phyloP scores from a whole-genome alignment of 805 yeast genomes.

The Candida argentea region DNA sequence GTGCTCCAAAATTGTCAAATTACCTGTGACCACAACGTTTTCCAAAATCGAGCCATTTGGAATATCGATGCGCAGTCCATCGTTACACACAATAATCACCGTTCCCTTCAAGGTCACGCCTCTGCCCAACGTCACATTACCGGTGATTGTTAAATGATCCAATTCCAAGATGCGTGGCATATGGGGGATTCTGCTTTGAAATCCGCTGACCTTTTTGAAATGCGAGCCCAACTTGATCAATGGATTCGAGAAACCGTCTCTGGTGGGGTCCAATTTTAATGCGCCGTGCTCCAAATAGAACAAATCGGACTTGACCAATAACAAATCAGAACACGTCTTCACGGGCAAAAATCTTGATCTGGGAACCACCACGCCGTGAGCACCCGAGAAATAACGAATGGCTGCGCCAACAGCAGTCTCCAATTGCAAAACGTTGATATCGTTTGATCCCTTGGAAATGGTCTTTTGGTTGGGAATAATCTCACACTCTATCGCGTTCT shows the following conservation, averaged over 20 bases:
- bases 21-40: constrained; percentile 96
- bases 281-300: constrained; percentile 90
- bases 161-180: constrained; percentile 95
- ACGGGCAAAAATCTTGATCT: constrained; percentile 97
- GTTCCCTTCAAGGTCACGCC: constrained; percentile 91
- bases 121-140: constrained; percentile 88
- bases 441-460: constrained; percentile 65
- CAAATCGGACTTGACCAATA: constrained; percentile 90
- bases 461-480: constrained; percentile 93
- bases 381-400: constrained; percentile 87
- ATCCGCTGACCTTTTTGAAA: constrained; percentile 89
- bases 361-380: constrained; percentile 97
- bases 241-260: constrained; percentile 89
- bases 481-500: constrained; percentile 75
- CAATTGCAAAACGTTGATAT: constrained; percentile 81
- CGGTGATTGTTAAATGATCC: constrained; percentile 95
- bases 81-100: constrained; percentile 93
- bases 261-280: constrained; percentile 66
- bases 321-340: constrained; percentile 90
- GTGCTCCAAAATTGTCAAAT: constrained; percentile 88
- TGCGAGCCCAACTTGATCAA: constrained; percentile 93
- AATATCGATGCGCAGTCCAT: constrained; percentile 92
- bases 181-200: constrained; percentile 83
- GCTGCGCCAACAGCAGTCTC: constrained; percentile 99
- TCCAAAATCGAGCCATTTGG: constrained; percentile 94